Percentiles rank a stretch among this genome's conserved stretches.
Evolutionary conservation across 768 basidiomycete species (phyloP).

Genomic region (Mycena olivaceomarginata): DNA sequence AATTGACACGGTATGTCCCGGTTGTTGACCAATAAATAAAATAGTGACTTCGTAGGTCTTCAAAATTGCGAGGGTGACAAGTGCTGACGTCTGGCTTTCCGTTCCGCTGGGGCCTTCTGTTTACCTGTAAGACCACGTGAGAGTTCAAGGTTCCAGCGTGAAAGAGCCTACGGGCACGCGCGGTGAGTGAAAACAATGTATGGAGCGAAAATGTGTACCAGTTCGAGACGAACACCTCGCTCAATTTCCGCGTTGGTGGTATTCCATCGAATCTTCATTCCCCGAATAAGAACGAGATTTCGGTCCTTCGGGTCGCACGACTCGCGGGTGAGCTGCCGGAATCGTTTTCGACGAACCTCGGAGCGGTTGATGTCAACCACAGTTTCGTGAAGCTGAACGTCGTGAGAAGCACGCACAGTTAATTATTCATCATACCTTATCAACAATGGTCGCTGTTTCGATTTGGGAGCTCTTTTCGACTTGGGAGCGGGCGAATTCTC

Average conservation of each 20-base stretch:
- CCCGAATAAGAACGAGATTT: background rate
- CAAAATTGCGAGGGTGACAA: background rate
- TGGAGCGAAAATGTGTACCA: too few species aligned
- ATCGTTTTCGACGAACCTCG: conserved; percentile 20
- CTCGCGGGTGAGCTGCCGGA: conserved; percentile 10
- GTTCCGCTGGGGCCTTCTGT: background rate
- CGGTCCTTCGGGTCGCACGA: background rate
- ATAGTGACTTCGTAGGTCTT: conserved; percentile 5
- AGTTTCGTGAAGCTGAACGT: conserved; percentile 16
- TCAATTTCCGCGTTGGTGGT: conserved; percentile 20
- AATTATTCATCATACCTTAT: conserved; percentile 11
- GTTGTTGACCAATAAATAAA: too few species aligned
- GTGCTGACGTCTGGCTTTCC: conserved; percentile 8
- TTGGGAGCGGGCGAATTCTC: too few species aligned
- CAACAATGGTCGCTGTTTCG: conserved; percentile 14
- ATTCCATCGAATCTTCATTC: conserved; percentile 31
- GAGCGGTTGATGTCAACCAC: conserved; percentile 21
- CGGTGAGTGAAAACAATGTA: too few species aligned
- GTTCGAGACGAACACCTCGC: conserved; percentile 11
- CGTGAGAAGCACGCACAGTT: background rate
- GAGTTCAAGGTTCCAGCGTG: conserved; percentile 21
- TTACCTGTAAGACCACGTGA: conserved; percentile 7
- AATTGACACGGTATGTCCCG: too few species aligned
- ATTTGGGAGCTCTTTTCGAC: too few species aligned
- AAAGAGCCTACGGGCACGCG: too few species aligned